Evolutionary conservation across 495 filamentous ascomycete genomes (phyloP).

Genomic region (Hypoxylon trugodes): DNA sequence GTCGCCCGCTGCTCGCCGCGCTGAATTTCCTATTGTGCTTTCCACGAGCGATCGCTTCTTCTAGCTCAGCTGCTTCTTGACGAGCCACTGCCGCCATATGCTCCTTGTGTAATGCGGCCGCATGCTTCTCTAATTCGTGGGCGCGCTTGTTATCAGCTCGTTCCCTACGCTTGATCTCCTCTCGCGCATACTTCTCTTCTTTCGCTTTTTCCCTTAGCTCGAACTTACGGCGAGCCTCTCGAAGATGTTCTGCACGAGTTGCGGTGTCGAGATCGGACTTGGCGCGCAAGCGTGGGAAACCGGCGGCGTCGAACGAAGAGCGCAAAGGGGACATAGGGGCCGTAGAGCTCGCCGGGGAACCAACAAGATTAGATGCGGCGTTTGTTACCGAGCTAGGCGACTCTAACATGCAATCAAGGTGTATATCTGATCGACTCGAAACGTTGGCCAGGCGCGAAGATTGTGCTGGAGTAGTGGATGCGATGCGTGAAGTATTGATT

Average conservation of each 20-base stretch:
- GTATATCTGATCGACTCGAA: constrained; percentile 53
- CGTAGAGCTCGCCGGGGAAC: constrained; percentile 40
- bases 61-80: constrained; percentile 39
- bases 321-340: constrained; percentile 59
- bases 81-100: constrained; percentile 37
- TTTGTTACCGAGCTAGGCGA: constrained; percentile 43
- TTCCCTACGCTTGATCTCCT: constrained; percentile 61
- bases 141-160: constrained; percentile 58
- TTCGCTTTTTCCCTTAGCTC: constrained; percentile 62
- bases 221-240: constrained; percentile 61
- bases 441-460: constrained; percentile 52
- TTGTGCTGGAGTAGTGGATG: constrained; percentile 37
- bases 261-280: constrained; percentile 60
- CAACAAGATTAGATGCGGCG: constrained; percentile 16
- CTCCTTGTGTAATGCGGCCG: constrained; percentile 39
- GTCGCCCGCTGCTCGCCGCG: constrained; percentile 42
- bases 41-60: constrained; percentile 39
- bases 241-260: constrained; percentile 56
- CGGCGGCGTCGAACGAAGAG: constrained; percentile 56
- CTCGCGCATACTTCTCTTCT: constrained; percentile 64
- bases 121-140: constrained; percentile 50
- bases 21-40: constrained; percentile 49
- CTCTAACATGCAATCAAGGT: constrained; percentile 44
- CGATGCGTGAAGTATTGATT: constrained; percentile 51
- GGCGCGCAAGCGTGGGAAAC: constrained; percentile 61